Evolutionary conservation across 257 asterid genomes (phyloP), one percentile per base, ranked within the genome.

Genomic region (Solanum arcanum): DNA sequence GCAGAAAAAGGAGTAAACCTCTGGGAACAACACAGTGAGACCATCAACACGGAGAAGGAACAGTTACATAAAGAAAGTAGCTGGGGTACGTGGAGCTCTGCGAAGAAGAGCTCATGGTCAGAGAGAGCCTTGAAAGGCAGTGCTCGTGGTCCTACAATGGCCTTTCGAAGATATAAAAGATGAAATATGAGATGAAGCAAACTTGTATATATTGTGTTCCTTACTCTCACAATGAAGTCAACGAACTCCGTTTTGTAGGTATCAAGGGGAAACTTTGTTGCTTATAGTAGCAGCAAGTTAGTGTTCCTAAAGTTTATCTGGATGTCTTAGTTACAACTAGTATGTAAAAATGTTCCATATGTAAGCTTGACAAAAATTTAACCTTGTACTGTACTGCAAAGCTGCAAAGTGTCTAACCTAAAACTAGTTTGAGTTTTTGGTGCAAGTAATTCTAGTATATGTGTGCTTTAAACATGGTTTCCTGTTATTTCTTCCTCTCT

Each of bases 11-110:
- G 41, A 8, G 90, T 20, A 64, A 72, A 89, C 83, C 70, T 91
- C 64, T 96, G 99, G 99, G 98, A 97, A n/a, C 92, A 93, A 87
- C 76, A 93, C 88, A 93, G 91, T 44, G 94, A 90, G 83, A 92
- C 93, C 64, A 88, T 91, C 31, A 89, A 83, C 74, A 92, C 94
- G 39, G 92, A 90, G 90, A 91, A 94, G 91, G 95, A 90, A 39
- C 89, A 92, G 87, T 90, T 89, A 39, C 88, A 93, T 1, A 90
- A 86, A 88, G 90, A 84, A 82, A 89, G 88, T 86, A 87, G 88
- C 64, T 85, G 92, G 92, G 93, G 89, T 29, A 92, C 89, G 87
- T 90, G 88, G 85, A 89, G 29, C 84, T 60, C 94, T 18, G 90
- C 90, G 23, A 82, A 89, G 82, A 90, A 89, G 78, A 91, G 90